phyloP scores from a whole-genome alignment of 1,284 basidiomycete species.

The Malassezia globosa region DNA sequence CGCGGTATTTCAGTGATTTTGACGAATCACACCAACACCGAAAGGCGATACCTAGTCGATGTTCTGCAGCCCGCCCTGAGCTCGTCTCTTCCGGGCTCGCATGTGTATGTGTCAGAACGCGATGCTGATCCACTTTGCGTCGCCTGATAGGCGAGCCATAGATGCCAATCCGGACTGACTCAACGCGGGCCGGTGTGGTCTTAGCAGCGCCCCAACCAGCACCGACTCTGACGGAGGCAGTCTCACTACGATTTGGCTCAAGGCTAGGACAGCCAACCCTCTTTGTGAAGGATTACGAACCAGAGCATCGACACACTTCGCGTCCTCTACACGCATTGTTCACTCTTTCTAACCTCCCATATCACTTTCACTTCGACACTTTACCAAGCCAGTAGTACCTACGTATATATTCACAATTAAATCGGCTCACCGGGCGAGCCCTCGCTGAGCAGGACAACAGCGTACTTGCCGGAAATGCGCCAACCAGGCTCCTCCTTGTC shows the following conservation, averaged over 20 bases:
- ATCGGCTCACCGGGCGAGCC: slow-evolving; percentile 10
- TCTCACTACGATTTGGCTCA: too few relatives aligned
- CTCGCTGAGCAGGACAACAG: slow-evolving; percentile 43
- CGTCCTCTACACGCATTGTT: too few relatives aligned
- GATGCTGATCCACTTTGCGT: slow-evolving; percentile 12
- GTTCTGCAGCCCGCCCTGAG: slow-evolving; percentile 6
- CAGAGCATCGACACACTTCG: too few relatives aligned
- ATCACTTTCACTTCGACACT: too few relatives aligned
- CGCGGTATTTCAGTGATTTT: slow-evolving; percentile 37
- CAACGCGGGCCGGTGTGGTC: too few relatives aligned
- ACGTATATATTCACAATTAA: not conserved
- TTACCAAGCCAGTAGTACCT: too few relatives aligned
- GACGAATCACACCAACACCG: slow-evolving; percentile 41
- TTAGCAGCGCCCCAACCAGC: too few relatives aligned
- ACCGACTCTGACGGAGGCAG: too few relatives aligned
- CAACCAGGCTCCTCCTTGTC: slow-evolving; percentile 63
- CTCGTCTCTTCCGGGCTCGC: not conserved
- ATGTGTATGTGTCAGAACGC: slow-evolving; percentile 8
- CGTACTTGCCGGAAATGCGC: slow-evolving; percentile 69
- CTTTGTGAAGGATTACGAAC: too few relatives aligned
- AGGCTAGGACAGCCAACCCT: too few relatives aligned
- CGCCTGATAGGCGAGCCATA: not conserved
- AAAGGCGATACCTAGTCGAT: slow-evolving; percentile 21
- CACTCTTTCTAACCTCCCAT: too few relatives aligned
- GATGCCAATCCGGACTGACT: too few relatives aligned